Evolutionary conservation across 2,329 filamentous ascomycete genomes (phyloP).

Genomic region (Septoria petroselini): DNA sequence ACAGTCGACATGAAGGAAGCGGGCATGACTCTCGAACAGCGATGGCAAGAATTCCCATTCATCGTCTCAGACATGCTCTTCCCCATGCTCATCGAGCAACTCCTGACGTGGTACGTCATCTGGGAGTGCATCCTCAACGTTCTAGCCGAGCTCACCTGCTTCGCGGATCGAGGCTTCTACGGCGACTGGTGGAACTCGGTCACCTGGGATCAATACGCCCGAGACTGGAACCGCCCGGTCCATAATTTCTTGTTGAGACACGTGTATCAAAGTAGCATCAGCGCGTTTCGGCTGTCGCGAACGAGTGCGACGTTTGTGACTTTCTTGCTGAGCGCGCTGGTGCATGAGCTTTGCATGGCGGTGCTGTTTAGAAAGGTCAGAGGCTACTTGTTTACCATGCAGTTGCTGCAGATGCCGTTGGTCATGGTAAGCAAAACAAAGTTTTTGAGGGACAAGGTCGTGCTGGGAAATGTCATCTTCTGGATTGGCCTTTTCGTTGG

Average conservation of each 20-base stretch:
- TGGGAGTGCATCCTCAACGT: conserved; percentile 69
- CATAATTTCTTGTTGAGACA: conserved; percentile 75
- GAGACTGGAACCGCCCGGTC: conserved; percentile 79
- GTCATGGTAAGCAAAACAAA: conserved; percentile 65
- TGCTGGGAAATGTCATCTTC: conserved; percentile 70
- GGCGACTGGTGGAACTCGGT: conserved; percentile 48
- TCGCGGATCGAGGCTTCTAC: conserved; percentile 57
- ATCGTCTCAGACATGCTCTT: conserved; percentile 73
- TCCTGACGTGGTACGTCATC: conserved; percentile 76
- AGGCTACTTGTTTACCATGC: conserved; percentile 69
- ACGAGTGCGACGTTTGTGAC: conserved; percentile 71
- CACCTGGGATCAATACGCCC: conserved; percentile 71
- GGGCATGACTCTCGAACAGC: conserved; percentile 57
- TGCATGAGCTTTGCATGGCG: conserved; percentile 77
- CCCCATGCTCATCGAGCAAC: conserved; percentile 74
- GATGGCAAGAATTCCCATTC: conserved; percentile 69
- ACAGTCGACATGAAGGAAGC: conserved; percentile 65
- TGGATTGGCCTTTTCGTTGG: conserved; percentile 77
- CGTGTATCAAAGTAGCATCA: conserved; percentile 76
- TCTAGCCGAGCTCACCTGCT: conserved; percentile 70
- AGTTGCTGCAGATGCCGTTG: conserved; percentile 71
- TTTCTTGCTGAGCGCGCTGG: conserved; percentile 67
- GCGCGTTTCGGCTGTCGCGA: conserved; percentile 66
- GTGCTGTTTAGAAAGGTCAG: conserved; percentile 75
- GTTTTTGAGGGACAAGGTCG: conserved; percentile 60